phyloP scores from a whole-genome alignment of 345 rosid genomes.

The Arabis alpina region DNA sequence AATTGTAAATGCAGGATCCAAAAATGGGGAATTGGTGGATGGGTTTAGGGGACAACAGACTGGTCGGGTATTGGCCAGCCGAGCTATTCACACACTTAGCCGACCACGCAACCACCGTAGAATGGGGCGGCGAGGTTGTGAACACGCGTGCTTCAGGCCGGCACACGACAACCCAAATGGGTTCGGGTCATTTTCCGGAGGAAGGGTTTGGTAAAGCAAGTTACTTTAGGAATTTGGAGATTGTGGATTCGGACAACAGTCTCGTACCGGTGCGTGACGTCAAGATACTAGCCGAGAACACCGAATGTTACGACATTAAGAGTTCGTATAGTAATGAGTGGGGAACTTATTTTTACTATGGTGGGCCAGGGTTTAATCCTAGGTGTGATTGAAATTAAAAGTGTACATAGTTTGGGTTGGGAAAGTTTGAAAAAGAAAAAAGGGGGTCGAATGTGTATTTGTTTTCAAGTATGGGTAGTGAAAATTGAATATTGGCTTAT shows the following conservation, averaged over 20 bases:
- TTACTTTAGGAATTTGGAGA: conserved; percentile 86
- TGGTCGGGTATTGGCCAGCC: conserved; percentile 97
- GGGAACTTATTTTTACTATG: conserved; percentile 94
- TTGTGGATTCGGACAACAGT: conserved; percentile 89
- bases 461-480: conserved; percentile 36
- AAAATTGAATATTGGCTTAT: conserved; percentile 24
- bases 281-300: conserved; percentile 79
- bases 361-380: conserved; percentile 87
- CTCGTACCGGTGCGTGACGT: conserved; percentile 67
- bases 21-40: conserved; percentile 96
- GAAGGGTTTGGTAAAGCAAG: conserved; percentile 87
- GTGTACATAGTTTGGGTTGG: conserved; percentile 30
- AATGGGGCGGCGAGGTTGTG: conserved; percentile 98
- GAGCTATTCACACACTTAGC: conserved; percentile 90
- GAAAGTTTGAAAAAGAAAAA: background rate
- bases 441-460: conserved; percentile 23
- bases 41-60: conserved; percentile 83
- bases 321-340: conserved; percentile 77
- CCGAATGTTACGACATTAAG: conserved; percentile 84
- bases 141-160: conserved; percentile 77
- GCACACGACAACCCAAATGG: conserved; percentile 97
- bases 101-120: conserved; percentile 90
- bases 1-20: conserved; percentile 63
- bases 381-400: conserved; percentile 59
- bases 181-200: conserved; percentile 88